Conservation (phyloP, 768 basidiomycete species). For the Kwoniella sp. region DNA sequence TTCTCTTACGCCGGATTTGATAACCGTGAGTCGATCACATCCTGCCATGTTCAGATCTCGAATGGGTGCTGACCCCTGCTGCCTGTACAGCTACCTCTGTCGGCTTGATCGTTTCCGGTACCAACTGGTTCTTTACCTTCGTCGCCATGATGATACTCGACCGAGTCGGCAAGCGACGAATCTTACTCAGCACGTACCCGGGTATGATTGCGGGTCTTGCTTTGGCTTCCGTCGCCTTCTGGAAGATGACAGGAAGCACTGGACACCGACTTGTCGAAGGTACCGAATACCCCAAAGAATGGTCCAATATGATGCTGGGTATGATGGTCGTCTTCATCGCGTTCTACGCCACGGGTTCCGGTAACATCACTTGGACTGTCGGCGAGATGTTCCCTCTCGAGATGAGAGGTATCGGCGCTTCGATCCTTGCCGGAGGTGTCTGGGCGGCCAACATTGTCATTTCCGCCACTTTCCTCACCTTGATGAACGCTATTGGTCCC, state of each 20-base stretch:
- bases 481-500: conserved; percentile 41
- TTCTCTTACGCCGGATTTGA: conserved; percentile 37
- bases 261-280: conserved; percentile 30
- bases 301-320: conserved; percentile 35
- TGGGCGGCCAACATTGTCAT: conserved; percentile 47
- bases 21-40: conserved; percentile 20
- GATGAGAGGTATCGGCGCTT: conserved; percentile 36
- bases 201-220: conserved; percentile 40
- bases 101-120: conserved; percentile 36
- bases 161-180: conserved; percentile 39
- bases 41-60: too few species aligned
- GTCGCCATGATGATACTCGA: conserved; percentile 41
- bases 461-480: conserved; percentile 39
- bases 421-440: conserved; percentile 28
- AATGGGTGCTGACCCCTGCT: too few species aligned
- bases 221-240: conserved; percentile 37
- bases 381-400: conserved; percentile 39
- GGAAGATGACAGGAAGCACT: conserved; percentile 30
- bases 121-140: conserved; percentile 42
- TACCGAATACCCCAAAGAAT: conserved; percentile 25
- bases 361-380: conserved; percentile 38
- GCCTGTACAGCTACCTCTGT: conserved; percentile 28
- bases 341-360: conserved; percentile 34
- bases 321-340: conserved; percentile 40
- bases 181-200: conserved; percentile 34